Evolutionary conservation across 257 asterid genomes (phyloP).

Genomic region (Plantago elongata): DNA sequence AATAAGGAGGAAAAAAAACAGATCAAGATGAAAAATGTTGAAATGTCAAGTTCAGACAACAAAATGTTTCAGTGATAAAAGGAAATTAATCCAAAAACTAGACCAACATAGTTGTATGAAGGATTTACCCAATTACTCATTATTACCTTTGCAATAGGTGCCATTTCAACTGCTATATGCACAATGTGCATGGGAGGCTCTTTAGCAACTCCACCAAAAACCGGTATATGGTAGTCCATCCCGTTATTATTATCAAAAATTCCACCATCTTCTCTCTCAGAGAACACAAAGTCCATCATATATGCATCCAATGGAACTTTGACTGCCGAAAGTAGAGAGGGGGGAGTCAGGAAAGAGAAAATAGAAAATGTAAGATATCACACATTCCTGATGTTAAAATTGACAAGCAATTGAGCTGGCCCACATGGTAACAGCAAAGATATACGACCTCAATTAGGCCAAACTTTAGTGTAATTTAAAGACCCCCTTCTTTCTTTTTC

Average conservation of each 20-base stretch:
- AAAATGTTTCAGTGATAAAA: constrained; percentile 6
- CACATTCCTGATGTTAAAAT: no score
- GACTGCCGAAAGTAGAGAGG: constrained; percentile 36
- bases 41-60: constrained; percentile 4
- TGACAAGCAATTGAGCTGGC: no score
- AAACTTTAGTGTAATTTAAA: no score
- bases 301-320: constrained; percentile 94
- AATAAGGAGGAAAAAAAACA: not conserved
- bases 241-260: constrained; percentile 81
- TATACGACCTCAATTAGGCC: no score
- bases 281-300: constrained; percentile 94
- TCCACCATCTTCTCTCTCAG: constrained; percentile 88
- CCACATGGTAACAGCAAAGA: no score
- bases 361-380: no score
- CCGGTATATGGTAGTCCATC: constrained; percentile 95
- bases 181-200: constrained; percentile 96
- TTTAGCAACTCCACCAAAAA: constrained; percentile 65
- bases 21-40: not conserved
- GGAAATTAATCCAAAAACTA: constrained; percentile 6
- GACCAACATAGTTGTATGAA: constrained; percentile 1
- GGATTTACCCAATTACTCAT: constrained; percentile 9
- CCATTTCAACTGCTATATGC: constrained; percentile 96
- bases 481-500: no score
- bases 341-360: not conserved
- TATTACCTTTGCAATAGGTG: constrained; percentile 94